A percentile compares a stretch with the other conserved stretches of the same genome.
Conservation (phyloP, 2,329 filamentous ascomycete species). For the Fusarium poae region DNA sequence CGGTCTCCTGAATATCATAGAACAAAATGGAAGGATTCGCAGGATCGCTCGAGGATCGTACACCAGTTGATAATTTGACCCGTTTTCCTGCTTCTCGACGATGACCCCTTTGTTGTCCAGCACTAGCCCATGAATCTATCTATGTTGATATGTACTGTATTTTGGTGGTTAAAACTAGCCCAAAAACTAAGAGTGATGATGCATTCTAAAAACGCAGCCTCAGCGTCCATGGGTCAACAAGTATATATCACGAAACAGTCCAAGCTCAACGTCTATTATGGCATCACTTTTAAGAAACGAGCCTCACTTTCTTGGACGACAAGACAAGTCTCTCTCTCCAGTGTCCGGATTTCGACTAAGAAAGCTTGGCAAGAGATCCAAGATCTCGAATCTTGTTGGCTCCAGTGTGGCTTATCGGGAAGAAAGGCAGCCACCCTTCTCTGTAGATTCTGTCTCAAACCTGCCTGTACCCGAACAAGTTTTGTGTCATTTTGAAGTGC, state of each 20-base stretch:
- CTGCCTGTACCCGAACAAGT: neutral
- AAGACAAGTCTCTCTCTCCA: neutral
- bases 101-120: conserved; percentile 2
- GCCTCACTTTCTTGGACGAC: neutral
- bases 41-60: conserved; percentile 16
- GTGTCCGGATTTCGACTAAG: conserved; percentile 9
- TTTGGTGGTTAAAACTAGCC: neutral
- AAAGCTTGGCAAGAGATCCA: neutral
- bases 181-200: neutral
- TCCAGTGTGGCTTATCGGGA: conserved; percentile 24
- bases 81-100: neutral
- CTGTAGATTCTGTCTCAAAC: conserved; percentile 27
- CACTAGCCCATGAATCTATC: neutral
- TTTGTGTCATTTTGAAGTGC: conserved; percentile 13
- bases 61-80: neutral
- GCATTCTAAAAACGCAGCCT: neutral
- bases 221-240: neutral
- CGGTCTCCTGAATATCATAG: conserved; percentile 31
- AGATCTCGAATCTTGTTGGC: conserved; percentile 2
- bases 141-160: neutral
- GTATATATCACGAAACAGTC: neutral
- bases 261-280: neutral
- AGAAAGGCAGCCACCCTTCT: conserved; percentile 23
- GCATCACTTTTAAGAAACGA: neutral
- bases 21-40: conserved; percentile 15